These are phyloP conservation scores for Hortaea sp. DNA, from an alignment of 2,329 filamentous ascomycete species.

Conservation along the genomic window DNA sequence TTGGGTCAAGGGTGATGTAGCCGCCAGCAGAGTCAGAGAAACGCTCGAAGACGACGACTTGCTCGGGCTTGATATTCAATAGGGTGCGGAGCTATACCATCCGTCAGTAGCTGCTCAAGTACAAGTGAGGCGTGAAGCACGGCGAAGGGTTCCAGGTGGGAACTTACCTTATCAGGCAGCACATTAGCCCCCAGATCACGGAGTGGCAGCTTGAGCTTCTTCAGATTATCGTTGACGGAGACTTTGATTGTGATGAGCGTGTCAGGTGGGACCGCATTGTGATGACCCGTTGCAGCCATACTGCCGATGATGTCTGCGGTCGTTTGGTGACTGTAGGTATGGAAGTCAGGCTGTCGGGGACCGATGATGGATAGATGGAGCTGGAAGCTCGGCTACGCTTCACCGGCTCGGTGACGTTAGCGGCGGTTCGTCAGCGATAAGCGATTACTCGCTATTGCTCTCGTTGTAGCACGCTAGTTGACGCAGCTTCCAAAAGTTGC, in stretches of 20 bases:
- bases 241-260: constrained; percentile 81
- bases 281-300: constrained; percentile 4
- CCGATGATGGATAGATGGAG: background rate
- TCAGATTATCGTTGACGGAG: constrained; percentile 61
- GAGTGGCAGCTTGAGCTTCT: constrained; percentile 82
- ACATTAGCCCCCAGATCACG: constrained; percentile 66
- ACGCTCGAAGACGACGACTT: constrained; percentile 67
- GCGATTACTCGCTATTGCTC: background rate
- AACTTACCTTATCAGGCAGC: constrained; percentile 75
- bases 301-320: background rate
- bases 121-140: too few species aligned
- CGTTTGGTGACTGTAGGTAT: background rate
- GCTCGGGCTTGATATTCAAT: constrained; percentile 54
- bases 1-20: constrained; percentile 69
- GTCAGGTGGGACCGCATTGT: constrained; percentile 32
- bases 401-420: background rate
- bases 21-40: constrained; percentile 85
- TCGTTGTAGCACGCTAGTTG: background rate
- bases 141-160: too few species aligned
- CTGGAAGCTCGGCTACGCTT: background rate
- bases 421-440: background rate
- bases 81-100: constrained; percentile 55
- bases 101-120: background rate
- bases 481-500: too few species aligned
- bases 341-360: background rate